Base-by-base conservation (phyloP, 2,329 filamentous ascomycete genomes). In the Aspergillus ibericus region DNA sequence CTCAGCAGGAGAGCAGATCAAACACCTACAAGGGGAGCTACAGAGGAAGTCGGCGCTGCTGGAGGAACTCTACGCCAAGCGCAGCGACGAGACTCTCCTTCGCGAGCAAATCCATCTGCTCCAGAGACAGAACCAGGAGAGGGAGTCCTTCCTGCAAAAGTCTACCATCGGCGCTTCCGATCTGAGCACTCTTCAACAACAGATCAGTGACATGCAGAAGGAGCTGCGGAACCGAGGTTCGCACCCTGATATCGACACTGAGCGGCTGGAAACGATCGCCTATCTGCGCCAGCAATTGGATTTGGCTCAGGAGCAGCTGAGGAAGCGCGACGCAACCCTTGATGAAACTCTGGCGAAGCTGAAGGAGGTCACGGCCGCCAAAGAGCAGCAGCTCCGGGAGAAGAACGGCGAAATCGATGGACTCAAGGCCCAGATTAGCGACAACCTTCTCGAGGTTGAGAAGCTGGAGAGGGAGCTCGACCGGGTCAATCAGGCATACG, bases 21-120 rank as follows among this genome's bases (percentile, higher is more conserved):
- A 69, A 9, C 70, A 76, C 35, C 66, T 78, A n/a, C 73, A 76
- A 53, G 57, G 63, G 8, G 75, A 77, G 53, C 38, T 78, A n/a
- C 68, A 75, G 55, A 66, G 61, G 16, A 75, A 74, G 50, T 64
- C 68, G 3, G 53, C 58, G 10, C 58, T 70, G 12, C 53, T 77
- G 5, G 64, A 70, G 3, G 68, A 74, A 22, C 54, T 71, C 2
- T 63, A 71, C 29, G 61, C 57, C 6, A 63, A 65, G 20, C 58
- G 62, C 5, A 61, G 55, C 3, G 68, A 74, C 1, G 67, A 69
- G 42, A 54, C 59, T 4, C 44, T 62, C 13, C 60, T 74, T 2
- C 72, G 63, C n/a, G 68, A 74, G 53, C 67, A 71, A 56, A 58
- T 75, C 8, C 66, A 71, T 35, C 53, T 66, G 1, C 55, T 75